Base-by-base conservation (phyloP, 176 grass and related monocot genomes). In the Echinochloa phyllopogon region DNA sequence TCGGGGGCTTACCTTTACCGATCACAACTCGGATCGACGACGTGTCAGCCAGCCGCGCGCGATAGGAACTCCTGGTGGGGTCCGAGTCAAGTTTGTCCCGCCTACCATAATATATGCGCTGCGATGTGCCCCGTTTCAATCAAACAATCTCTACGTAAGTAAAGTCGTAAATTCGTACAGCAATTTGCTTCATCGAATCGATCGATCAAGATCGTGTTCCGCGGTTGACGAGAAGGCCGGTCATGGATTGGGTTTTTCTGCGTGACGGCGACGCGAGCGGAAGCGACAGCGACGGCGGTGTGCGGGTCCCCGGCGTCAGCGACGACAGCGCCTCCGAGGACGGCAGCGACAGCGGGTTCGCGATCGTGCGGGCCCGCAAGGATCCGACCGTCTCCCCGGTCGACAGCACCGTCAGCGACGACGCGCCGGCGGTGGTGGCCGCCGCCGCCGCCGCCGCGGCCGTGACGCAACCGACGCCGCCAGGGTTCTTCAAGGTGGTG, bases 311-410 rank as follows among this genome's bases (percentile, higher is more conserved):
- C 6, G n/a, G 14, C 38, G 50, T 37, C 44, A 21, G 27, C 13
- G 64, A 25, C 73, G 64, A 25, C 73, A 25, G 65, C 18, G 74
- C 37, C n/a, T 84, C 61, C n/a, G 47, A 56, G 1, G 47, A 37
- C 33, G 33, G 78, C 17, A 82, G 58, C 17, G 78, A 82, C 37
- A 47, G 49, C 62, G 23, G 64, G 7, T 64, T 48, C 77, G n/a
- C 71, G 12, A 64, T 83, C 27, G 78, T 81, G 65, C 36, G 57
- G 8, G 8, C 1, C 44, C 42, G 70, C 42, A 66, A 21, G 6
- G 4, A 33, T 11, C 14, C 8, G 61, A 0, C 5, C 8, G 21
- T 6, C 5, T 43, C 55, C 41, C 36, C 39, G 8, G 76, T 45
- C 51, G 74, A 25, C 57, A 18, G 40, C 52, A 65, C n/a, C 52